Conservation (phyloP, 768 basidiomycete genomes). For the Neoboletus brunneissimus region DNA sequence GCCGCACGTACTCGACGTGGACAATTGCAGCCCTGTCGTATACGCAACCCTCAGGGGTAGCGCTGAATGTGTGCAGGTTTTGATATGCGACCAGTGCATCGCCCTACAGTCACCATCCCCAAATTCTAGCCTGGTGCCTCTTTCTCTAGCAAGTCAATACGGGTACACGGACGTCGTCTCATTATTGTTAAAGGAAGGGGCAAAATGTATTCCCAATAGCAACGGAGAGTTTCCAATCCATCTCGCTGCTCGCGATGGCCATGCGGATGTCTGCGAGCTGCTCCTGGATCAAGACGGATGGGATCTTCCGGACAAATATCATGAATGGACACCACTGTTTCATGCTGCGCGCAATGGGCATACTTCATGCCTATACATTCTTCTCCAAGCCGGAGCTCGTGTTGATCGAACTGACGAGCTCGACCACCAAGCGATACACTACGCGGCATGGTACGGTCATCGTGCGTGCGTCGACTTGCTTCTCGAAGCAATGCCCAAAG, state of each 20-base stretch:
- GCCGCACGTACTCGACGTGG: constrained; percentile 76
- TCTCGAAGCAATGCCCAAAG: constrained; percentile 38
- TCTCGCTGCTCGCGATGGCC: constrained; percentile 90
- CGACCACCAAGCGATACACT: constrained; percentile 82
- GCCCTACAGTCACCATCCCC: constrained; percentile 55
- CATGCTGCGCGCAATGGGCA: constrained; percentile 91
- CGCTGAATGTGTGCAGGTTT: constrained; percentile 76
- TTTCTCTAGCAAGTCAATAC: constrained; percentile 87
- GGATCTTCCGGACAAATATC: constrained; percentile 92
- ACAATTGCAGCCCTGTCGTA: constrained; percentile 91
- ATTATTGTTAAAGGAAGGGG: constrained; percentile 74
- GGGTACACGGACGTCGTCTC: constrained; percentile 84
- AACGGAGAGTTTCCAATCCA: constrained; percentile 98
- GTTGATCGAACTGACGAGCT: constrained; percentile 81
- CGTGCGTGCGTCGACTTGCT: constrained; percentile 63
- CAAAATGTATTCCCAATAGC: constrained; percentile 76
- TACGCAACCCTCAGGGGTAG: constrained; percentile 89
- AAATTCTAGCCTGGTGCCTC: constrained; percentile 72
- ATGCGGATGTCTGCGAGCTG: constrained; percentile 76
- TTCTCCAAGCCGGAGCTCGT: constrained; percentile 76
- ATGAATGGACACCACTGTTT: constrained; percentile 97
- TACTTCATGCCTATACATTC: constrained; percentile 64
- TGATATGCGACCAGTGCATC: constrained; percentile 71
- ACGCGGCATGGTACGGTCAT: constrained; percentile 96
- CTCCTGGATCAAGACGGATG: constrained; percentile 74